Evolutionary conservation across 345 rosid species (phyloP).

Genomic region (Syzygium grande): DNA sequence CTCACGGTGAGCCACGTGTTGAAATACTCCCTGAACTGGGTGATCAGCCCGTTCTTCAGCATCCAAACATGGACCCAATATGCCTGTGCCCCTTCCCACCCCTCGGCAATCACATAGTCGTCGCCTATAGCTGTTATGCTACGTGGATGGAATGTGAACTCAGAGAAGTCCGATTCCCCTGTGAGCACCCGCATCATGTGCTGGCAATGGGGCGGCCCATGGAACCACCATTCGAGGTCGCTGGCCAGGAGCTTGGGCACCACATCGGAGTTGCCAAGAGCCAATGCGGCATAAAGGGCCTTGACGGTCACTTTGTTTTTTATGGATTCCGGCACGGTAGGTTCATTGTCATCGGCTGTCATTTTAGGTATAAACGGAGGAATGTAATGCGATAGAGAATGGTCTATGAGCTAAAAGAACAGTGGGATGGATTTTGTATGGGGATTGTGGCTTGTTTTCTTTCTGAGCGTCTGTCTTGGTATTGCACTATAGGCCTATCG

Average conservation of each 20-base stretch:
- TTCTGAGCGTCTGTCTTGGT: neutral
- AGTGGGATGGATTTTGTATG: neutral
- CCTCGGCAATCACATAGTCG: conserved; percentile 62
- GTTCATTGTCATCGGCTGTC: neutral
- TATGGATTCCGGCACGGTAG: neutral
- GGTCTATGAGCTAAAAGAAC: neutral
- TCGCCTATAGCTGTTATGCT: conserved; percentile 51
- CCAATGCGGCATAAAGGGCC: conserved; percentile 45
- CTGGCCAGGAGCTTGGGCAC: conserved; percentile 42
- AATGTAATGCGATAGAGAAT: neutral
- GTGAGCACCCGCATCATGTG: conserved; percentile 81
- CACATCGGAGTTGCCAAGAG: conserved; percentile 12
- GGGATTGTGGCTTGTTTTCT: neutral
- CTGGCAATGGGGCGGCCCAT: conserved; percentile 72
- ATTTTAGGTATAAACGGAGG: neutral
- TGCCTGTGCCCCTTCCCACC: conserved; percentile 75
- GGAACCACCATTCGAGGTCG: conserved; percentile 90
- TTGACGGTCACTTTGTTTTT: conserved; percentile 15
- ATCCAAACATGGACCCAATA: conserved; percentile 95
- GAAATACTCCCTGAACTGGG: conserved; percentile 75
- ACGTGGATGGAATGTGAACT: conserved; percentile 58
- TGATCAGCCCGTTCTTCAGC: conserved; percentile 47
- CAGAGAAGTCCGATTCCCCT: conserved; percentile 33
- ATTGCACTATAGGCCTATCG: neutral
- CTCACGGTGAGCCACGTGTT: conserved; percentile 77